phyloP scores from a whole-genome alignment of 2,329 filamentous ascomycete species.

The Diaporthe amygdali region DNA sequence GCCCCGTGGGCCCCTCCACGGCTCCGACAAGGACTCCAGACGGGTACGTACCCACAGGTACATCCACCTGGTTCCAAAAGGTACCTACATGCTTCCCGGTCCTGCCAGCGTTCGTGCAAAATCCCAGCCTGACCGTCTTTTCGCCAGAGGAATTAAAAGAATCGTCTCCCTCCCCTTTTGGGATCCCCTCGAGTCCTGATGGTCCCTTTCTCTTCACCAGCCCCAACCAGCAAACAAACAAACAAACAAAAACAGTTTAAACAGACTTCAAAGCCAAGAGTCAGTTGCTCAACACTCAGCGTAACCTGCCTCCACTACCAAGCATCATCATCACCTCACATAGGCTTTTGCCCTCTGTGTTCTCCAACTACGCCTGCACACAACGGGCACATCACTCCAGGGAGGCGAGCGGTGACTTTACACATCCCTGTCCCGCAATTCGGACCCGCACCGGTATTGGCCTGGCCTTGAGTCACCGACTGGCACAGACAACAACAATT shows the following conservation, averaged over 20 bases:
- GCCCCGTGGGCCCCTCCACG: slow-evolving; percentile 24
- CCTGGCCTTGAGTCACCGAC: slow-evolving; percentile 26
- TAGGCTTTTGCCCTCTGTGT: neutral
- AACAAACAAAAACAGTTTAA: neutral
- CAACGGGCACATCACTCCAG: neutral
- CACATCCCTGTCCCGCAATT: slow-evolving; percentile 20
- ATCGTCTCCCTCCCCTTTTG: slow-evolving; percentile 23
- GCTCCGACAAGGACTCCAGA: slow-evolving; percentile 22
- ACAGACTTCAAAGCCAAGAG: neutral
- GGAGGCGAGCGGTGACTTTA: slow-evolving; percentile 20
- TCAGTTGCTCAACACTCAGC: neutral
- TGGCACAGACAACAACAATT: slow-evolving; percentile 19
- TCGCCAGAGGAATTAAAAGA: slow-evolving; percentile 23
- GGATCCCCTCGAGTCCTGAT: neutral
- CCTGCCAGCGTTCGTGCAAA: slow-evolving; percentile 6
- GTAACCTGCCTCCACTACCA: neutral
- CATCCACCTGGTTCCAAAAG: neutral
- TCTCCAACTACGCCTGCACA: neutral
- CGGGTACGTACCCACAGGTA: slow-evolving; percentile 13
- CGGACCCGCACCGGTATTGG: slow-evolving; percentile 24
- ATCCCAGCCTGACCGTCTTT: slow-evolving; percentile 22
- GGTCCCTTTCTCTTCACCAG: neutral
- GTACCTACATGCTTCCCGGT: slow-evolving; percentile 3
- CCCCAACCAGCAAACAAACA: neutral
- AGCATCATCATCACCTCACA: neutral